These are phyloP conservation scores for Penicillium sclerotiorum DNA, from an alignment of 2,329 filamentous ascomycete species.

Conservation along the genomic window DNA sequence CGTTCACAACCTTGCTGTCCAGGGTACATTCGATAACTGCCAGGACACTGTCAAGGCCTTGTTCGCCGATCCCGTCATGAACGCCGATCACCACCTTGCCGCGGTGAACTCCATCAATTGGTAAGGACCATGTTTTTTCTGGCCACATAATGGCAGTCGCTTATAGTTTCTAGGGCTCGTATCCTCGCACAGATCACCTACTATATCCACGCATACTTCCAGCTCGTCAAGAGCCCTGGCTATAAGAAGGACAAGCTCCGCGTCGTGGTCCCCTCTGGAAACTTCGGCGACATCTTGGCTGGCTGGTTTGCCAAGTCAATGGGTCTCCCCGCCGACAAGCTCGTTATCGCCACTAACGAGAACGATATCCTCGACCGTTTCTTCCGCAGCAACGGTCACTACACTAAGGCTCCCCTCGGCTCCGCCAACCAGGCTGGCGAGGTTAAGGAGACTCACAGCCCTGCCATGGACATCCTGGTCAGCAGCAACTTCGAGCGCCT, in stretches of 20 bases:
- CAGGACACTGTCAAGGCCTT: conserved; percentile 95
- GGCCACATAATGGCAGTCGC: not conserved
- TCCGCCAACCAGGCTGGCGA: conserved; percentile 53
- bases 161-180: conserved; percentile 85
- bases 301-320: conserved; percentile 91
- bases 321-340: conserved; percentile 84
- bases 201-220: conserved; percentile 95
- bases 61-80: conserved; percentile 83
- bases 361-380: conserved; percentile 94
- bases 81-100: conserved; percentile 78
- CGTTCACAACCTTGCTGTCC: conserved; percentile 87
- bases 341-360: conserved; percentile 92
- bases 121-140: not conserved
- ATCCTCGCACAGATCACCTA: conserved; percentile 97
- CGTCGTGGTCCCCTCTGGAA: conserved; percentile 90
- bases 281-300: conserved; percentile 88
- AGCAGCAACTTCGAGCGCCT: conserved; percentile 96
- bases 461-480: conserved; percentile 97
- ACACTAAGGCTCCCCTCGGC: conserved; percentile 75
- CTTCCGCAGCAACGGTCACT: conserved; percentile 78
- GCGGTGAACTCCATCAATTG: conserved; percentile 72
- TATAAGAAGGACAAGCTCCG: conserved; percentile 68
- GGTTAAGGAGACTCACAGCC: conserved; percentile 87
- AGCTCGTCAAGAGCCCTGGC: conserved; percentile 63
- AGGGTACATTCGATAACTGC: conserved; percentile 94